Conservation (phyloP, 805 yeast genomes). For the Diddensiella santjacobensis region DNA sequence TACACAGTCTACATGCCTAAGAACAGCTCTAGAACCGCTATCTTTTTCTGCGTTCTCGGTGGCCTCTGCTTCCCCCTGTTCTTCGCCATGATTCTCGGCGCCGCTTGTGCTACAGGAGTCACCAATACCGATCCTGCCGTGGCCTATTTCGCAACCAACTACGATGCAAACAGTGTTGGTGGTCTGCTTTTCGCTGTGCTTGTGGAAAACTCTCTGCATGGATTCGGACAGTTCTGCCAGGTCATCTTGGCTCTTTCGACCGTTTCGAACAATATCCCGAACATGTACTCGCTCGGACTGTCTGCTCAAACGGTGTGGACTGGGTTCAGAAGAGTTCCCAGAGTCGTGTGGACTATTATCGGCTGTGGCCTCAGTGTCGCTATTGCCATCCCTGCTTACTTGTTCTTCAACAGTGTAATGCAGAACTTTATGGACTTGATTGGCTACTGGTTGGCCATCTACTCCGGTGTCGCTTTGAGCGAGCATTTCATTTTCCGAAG, state of each 20-base stretch:
- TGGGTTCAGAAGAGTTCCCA: slow-evolving; percentile 68
- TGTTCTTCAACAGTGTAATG: slow-evolving; percentile 68
- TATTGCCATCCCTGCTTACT: slow-evolving; percentile 84
- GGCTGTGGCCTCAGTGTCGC: slow-evolving; percentile 79
- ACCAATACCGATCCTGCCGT: slow-evolving; percentile 31
- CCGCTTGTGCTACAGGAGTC: slow-evolving; percentile 74
- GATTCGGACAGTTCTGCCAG: slow-evolving; percentile 86
- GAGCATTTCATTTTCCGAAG: slow-evolving; percentile 80
- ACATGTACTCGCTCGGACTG: slow-evolving; percentile 85
- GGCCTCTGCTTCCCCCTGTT: slow-evolving; percentile 68
- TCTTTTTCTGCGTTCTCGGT: slow-evolving; percentile 58
- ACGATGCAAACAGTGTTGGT: slow-evolving; percentile 59
- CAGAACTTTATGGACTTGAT: slow-evolving; percentile 85
- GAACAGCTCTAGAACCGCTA: slow-evolving; percentile 51
- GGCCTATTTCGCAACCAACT: slow-evolving; percentile 45
- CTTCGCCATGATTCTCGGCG: slow-evolving; percentile 77
- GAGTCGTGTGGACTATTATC: slow-evolving; percentile 71
- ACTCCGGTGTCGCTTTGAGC: slow-evolving; percentile 66
- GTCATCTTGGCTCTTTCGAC: slow-evolving; percentile 82
- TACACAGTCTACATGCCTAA: slow-evolving; percentile 84
- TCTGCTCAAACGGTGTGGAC: slow-evolving; percentile 85
- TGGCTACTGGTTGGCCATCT: slow-evolving; percentile 86
- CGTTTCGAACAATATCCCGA: slow-evolving; percentile 88
- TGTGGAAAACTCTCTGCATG: slow-evolving; percentile 75
- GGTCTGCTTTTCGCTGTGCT: slow-evolving; percentile 78